Percentiles rank a stretch among this genome's conserved stretches.
Evolutionary conservation across 164 flowering plant species (phyloP).

Genomic region (Platanus orientalis): DNA sequence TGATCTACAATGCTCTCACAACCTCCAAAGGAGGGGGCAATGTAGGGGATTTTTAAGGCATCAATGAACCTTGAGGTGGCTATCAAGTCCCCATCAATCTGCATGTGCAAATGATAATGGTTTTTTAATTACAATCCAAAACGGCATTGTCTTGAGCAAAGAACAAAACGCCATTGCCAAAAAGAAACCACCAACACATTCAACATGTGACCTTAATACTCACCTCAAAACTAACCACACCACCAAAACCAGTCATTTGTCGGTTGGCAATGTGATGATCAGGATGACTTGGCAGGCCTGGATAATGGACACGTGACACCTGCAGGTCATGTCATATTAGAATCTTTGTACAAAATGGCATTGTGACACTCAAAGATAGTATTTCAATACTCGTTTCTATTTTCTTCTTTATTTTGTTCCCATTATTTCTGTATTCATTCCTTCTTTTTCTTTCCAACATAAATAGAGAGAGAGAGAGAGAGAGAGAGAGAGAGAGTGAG

Average conservation of each 20-base stretch:
- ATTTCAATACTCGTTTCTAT: too few relatives aligned
- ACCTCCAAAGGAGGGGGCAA: constrained; percentile 97
- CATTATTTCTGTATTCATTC: too few relatives aligned
- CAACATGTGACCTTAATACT: neutral
- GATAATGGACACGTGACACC: constrained; percentile 86
- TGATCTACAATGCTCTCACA: constrained; percentile 98
- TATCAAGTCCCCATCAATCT: constrained; percentile 81
- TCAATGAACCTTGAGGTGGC: constrained; percentile 72
- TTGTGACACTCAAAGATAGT: neutral
- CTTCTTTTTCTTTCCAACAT: too few relatives aligned
- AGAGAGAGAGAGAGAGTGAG: too few relatives aligned
- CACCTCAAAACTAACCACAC: constrained; percentile 99
- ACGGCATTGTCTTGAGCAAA: too few relatives aligned
- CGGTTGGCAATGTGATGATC: constrained; percentile 72
- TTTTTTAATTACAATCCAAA: neutral
- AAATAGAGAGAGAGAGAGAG: too few relatives aligned
- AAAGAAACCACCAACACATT: neutral
- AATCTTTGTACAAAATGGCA: neutral
- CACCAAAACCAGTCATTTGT: constrained; percentile 98
- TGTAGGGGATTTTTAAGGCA: constrained; percentile 77
- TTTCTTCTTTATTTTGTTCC: too few relatives aligned
- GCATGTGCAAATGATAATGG: constrained; percentile 10
- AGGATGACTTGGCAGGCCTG: constrained; percentile 90
- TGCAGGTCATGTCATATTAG: constrained; percentile 25
- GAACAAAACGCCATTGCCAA: too few relatives aligned